Percentiles rank a stretch among this genome's conserved stretches.
These are phyloP conservation scores for Linum usitatissimum DNA, from an alignment of 345 rosid genomes.

Conservation along the genomic window DNA sequence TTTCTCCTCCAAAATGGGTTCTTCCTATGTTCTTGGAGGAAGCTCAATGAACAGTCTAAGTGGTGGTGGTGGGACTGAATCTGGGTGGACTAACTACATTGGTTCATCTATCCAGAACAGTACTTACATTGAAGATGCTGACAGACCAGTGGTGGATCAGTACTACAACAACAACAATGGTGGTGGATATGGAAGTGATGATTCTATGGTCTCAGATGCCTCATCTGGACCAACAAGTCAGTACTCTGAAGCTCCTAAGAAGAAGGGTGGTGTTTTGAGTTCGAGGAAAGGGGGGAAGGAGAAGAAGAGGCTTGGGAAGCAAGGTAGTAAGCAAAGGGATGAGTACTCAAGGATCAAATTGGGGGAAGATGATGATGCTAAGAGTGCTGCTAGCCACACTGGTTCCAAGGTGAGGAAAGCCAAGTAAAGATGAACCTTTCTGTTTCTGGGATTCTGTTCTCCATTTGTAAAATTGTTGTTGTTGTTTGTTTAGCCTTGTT, in stretches of 20 bases:
- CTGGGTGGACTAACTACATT: constrained; percentile 64
- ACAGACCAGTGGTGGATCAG: constrained; percentile 9
- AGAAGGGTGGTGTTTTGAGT: constrained; percentile 1
- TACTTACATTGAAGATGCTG: constrained; percentile 12
- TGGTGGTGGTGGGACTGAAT: constrained; percentile 32
- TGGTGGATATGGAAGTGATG: constrained; percentile 24
- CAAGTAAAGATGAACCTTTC: constrained; percentile 9
- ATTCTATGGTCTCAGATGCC: constrained; percentile 70
- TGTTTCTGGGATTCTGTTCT: too few relatives aligned
- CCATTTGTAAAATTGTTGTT: too few relatives aligned
- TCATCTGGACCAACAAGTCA: constrained; percentile 57
- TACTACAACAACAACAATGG: constrained; percentile 7
- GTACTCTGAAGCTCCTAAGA: constrained; percentile 18
- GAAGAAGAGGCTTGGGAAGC: constrained; percentile 27
- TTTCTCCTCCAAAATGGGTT: constrained; percentile 25
- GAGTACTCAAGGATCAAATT: constrained; percentile 18
- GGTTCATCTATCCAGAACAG: constrained; percentile 30
- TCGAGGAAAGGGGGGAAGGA: constrained; percentile 10
- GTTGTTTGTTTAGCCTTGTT: too few relatives aligned
- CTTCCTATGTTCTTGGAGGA: constrained; percentile 27
- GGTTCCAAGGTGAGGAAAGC: constrained; percentile 34
- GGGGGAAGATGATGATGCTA: constrained; percentile 25
- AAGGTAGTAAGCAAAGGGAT: constrained; percentile 22
- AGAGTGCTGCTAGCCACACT: constrained; percentile 35
- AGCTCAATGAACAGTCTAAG: constrained; percentile 24